Base-by-base conservation (phyloP, 352 stramenopile species). In the Globisporangium carolinianum region DNA sequence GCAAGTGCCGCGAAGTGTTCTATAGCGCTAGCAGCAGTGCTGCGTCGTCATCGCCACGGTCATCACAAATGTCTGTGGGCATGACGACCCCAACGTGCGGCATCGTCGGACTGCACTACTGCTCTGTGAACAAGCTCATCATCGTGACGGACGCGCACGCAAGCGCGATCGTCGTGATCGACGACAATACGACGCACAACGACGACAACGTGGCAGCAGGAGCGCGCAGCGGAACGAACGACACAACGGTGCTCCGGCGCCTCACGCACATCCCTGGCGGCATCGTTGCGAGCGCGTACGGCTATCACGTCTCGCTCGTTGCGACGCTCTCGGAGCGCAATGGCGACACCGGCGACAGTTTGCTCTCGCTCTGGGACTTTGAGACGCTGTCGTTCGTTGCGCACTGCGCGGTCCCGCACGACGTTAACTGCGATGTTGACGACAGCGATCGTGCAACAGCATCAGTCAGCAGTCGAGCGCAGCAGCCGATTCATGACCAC, bases 61-160 rank as follows among this genome's bases (percentile, higher is more conserved):
- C 51, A 49, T 8, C 10, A 12, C 45, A 3, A 17, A 36, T 10
- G 37, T 12, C 18, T 6, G 11, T 45, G 15, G n/a, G 45, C 7
- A 58, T 46, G 37, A 55, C 35, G 45, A 63, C 67, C 5, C 51
- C 61, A 11, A 71, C 72, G 0, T 86, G 78, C 47, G 73, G 71
- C 37, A 70, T 89, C 14, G 66, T 79, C 6, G 73, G 76, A 3
- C 43, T 91, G 3, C 78, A 91, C 43, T 91, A 91, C 57, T 88
- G 79, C 62, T 89, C 78, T 0, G 72, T 75, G 7, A 91, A 91
- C 63, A 91, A 88, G 54, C 67, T 91, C 5, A 72, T 91, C 15
- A 63, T 91, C 39, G 61, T 71, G 2, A 70, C 75, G 0, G 74
- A 87, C 38, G 59, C 69, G 3, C 63, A 74, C 15, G 68, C 60